A percentile compares a stretch with the other conserved stretches of the same genome.
These are phyloP conservation scores for Candida lessepsii DNA, from an alignment of 805 yeast genomes.

Conservation along the genomic window DNA sequence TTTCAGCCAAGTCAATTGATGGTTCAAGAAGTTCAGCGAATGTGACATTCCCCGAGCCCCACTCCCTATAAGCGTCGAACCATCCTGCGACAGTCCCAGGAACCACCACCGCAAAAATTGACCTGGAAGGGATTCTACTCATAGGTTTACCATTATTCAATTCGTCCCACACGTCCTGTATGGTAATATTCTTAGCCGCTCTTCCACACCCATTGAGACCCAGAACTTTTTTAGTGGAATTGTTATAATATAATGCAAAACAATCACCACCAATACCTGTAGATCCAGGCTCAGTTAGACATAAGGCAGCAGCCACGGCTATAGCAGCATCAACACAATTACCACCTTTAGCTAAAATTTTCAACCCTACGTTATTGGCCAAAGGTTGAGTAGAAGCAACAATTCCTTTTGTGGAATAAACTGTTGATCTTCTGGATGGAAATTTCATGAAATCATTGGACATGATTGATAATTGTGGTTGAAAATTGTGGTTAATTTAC, in stretches of 20 bases:
- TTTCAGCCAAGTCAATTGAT: conserved; percentile 66
- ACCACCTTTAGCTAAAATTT: conserved; percentile 67
- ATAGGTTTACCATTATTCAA: conserved; percentile 40
- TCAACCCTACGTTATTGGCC: conserved; percentile 72
- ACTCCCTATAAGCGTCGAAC: conserved; percentile 62
- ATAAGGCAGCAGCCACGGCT: conserved; percentile 56
- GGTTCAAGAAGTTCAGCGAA: conserved; percentile 59
- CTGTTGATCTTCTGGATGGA: conserved; percentile 68
- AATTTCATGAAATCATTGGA: conserved; percentile 27
- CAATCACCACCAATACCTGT: conserved; percentile 71
- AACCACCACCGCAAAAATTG: conserved; percentile 63
- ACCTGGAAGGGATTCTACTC: conserved; percentile 49
- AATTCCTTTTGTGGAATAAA: conserved; percentile 69
- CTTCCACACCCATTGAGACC: conserved; percentile 81
- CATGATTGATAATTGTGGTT: conserved; percentile 10
- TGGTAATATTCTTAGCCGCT: conserved; percentile 49
- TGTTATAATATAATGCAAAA: conserved; percentile 59
- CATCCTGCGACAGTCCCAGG: conserved; percentile 84
- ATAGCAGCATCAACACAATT: conserved; percentile 67
- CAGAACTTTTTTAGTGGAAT: conserved; percentile 46
- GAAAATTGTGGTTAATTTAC: no score
- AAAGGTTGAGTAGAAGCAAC: conserved; percentile 75
- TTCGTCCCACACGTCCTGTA: conserved; percentile 48
- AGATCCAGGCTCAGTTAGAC: conserved; percentile 57
- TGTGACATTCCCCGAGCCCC: conserved; percentile 71